Conservation (phyloP, 1,284 basidiomycete genomes). For the Rhodotorula mucilaginosa region DNA sequence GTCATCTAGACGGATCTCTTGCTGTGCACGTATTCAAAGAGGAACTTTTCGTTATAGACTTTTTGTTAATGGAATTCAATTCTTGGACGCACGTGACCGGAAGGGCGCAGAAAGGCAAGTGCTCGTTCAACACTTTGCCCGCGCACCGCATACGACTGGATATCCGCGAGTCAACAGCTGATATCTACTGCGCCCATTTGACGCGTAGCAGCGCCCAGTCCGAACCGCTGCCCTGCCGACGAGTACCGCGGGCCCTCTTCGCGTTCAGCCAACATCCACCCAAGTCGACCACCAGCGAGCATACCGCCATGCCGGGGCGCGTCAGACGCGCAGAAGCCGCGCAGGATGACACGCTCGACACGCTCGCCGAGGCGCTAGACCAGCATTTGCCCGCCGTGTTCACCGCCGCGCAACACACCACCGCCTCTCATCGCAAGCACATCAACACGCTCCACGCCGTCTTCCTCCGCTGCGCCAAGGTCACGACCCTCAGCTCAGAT, state of each 20-base stretch:
- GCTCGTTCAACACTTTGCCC: neutral
- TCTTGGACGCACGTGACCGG: neutral
- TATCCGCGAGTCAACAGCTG: no score
- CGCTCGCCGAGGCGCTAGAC: slow-evolving; percentile 11
- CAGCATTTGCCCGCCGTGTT: slow-evolving; percentile 51
- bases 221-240: no score
- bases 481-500: slow-evolving; percentile 59
- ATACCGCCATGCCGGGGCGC: slow-evolving; percentile 12
- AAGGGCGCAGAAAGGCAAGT: neutral
- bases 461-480: slow-evolving; percentile 63
- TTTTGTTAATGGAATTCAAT: neutral
- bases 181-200: no score
- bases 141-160: no score
- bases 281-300: neutral
- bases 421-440: slow-evolving; percentile 90
- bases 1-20: slow-evolving; percentile 3
- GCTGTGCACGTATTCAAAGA: neutral
- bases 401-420: slow-evolving; percentile 75
- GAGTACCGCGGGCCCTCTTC: neutral
- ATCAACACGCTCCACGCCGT: slow-evolving; percentile 80
- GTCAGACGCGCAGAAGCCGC: neutral
- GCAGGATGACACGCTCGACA: slow-evolving; percentile 15
- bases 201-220: no score
- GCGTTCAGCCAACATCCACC: slow-evolving; percentile 1
- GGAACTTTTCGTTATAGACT: neutral